A percentile compares a stretch with the other conserved stretches of the same genome.
These are phyloP conservation scores for Aspergillus haitiensis DNA, from an alignment of 495 filamentous ascomycete genomes.

Conservation along the genomic window DNA sequence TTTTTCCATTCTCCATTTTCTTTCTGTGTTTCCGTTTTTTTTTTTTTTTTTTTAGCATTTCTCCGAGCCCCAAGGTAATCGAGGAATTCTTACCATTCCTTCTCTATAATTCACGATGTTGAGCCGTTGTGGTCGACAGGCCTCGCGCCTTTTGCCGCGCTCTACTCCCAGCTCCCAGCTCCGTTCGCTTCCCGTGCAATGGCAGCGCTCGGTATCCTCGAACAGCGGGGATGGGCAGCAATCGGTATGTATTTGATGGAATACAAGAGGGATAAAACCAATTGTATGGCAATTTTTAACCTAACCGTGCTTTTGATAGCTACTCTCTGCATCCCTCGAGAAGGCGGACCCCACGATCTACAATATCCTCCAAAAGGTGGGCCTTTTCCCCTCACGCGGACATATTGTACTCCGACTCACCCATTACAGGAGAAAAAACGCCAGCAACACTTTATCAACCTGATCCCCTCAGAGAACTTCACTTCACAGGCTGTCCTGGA, in stretches of 20 bases:
- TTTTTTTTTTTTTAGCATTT: background rate
- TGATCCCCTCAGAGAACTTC: slow-evolving; percentile 99
- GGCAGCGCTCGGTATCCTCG: slow-evolving; percentile 40
- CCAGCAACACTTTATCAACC: slow-evolving; percentile 97
- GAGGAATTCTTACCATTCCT: background rate
- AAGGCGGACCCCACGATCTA: slow-evolving; percentile 84
- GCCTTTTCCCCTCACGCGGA: slow-evolving; percentile 16
- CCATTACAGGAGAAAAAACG: slow-evolving; percentile 78
- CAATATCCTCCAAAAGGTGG: slow-evolving; percentile 86
- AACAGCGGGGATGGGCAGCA: slow-evolving; percentile 45
- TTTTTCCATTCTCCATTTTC: slow-evolving; percentile 1
- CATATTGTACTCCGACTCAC: background rate
- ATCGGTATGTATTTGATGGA: slow-evolving; percentile 30
- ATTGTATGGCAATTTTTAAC: background rate
- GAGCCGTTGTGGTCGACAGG: slow-evolving; percentile 45
- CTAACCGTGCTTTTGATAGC: slow-evolving; percentile 47
- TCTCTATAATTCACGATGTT: slow-evolving; percentile 38
- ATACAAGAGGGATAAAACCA: background rate
- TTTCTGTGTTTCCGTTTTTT: background rate
- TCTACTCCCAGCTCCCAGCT: slow-evolving; percentile 24
- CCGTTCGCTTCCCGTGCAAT: slow-evolving; percentile 31
- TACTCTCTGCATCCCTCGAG: slow-evolving; percentile 75
- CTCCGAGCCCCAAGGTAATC: no score
- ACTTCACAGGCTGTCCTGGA: slow-evolving; percentile 96
- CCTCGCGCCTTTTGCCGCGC: slow-evolving; percentile 42